Evolutionary conservation across 2,329 filamentous ascomycete genomes (phyloP).

Genomic region (Cytospora chrysosperma): DNA sequence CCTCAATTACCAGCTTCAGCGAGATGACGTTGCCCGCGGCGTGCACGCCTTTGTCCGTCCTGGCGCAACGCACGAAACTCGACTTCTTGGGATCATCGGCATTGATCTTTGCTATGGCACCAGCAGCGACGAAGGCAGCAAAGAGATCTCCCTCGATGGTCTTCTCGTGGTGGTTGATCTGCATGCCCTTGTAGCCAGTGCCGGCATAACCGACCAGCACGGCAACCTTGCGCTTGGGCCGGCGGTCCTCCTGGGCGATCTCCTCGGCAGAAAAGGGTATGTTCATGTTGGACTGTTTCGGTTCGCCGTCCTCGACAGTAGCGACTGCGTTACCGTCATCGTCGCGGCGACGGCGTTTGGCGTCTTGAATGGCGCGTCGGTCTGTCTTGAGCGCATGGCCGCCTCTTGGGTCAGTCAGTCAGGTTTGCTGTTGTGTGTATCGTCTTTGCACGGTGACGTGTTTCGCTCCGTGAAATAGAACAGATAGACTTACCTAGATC

Average conservation of each 20-base stretch:
- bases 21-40: slow-evolving; percentile 95
- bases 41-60: slow-evolving; percentile 97
- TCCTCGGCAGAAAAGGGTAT: slow-evolving; percentile 70
- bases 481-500: slow-evolving; percentile 13
- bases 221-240: slow-evolving; percentile 93
- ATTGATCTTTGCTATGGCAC: slow-evolving; percentile 94
- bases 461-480: neutral
- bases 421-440: neutral
- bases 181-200: slow-evolving; percentile 96
- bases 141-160: slow-evolving; percentile 97
- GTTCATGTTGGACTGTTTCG: slow-evolving; percentile 51
- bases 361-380: slow-evolving; percentile 7
- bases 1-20: slow-evolving; percentile 92
- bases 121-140: slow-evolving; percentile 82
- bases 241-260: slow-evolving; percentile 80
- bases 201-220: slow-evolving; percentile 95
- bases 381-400: slow-evolving; percentile 11
- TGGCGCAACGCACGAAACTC: slow-evolving; percentile 86
- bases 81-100: slow-evolving; percentile 97
- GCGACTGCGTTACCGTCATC: neutral
- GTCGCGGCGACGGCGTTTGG: slow-evolving; percentile 13
- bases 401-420: slow-evolving; percentile 13
- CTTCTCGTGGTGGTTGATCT: slow-evolving; percentile 78
- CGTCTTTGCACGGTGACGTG: no score
- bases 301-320: slow-evolving; percentile 28